Conservation (phyloP, 2,329 filamentous ascomycete genomes). For the Fusarium cicatricum region DNA sequence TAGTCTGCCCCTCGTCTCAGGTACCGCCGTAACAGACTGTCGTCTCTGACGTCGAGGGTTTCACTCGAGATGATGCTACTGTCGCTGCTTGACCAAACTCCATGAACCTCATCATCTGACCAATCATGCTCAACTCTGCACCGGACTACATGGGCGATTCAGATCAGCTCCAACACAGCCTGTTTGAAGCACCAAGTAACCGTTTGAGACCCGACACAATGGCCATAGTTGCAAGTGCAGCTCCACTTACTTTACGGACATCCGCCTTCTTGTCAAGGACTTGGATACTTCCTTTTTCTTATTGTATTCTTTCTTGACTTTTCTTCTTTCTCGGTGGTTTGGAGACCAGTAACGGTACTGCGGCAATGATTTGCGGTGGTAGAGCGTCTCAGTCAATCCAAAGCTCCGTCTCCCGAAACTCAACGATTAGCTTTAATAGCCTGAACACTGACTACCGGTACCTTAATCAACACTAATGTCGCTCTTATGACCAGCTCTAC, state of each 20-base stretch:
- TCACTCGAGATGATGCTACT: constrained; percentile 54
- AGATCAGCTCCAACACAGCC: constrained; percentile 38
- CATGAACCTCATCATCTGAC: constrained; percentile 18
- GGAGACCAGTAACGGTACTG: constrained; percentile 8
- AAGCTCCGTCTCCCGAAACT: constrained; percentile 19
- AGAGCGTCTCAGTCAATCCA: constrained; percentile 31
- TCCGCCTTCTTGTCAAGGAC: constrained; percentile 11
- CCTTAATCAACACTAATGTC: constrained; percentile 38
- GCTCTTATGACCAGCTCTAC: constrained; percentile 55
- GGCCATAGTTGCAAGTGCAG: constrained; percentile 33
- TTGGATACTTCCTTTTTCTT: constrained; percentile 17
- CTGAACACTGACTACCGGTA: constrained; percentile 45
- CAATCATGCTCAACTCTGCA: constrained; percentile 34
- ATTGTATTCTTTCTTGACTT: constrained; percentile 24
- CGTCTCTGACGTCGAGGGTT: constrained; percentile 55
- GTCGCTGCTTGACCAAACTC: constrained; percentile 26
- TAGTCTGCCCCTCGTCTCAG: constrained; percentile 33
- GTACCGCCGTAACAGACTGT: constrained; percentile 34
- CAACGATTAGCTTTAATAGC: constrained; percentile 45
- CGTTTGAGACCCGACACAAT: constrained; percentile 33
- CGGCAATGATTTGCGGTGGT: constrained; percentile 25
- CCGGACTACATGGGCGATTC: constrained; percentile 22
- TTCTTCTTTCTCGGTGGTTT: constrained; percentile 25
- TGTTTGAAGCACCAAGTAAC: constrained; percentile 39
- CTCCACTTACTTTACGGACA: constrained; percentile 14